Evolutionary conservation across 371 early-diverging fungal species (phyloP).

Genomic region (Actinomortierella ambigua): DNA sequence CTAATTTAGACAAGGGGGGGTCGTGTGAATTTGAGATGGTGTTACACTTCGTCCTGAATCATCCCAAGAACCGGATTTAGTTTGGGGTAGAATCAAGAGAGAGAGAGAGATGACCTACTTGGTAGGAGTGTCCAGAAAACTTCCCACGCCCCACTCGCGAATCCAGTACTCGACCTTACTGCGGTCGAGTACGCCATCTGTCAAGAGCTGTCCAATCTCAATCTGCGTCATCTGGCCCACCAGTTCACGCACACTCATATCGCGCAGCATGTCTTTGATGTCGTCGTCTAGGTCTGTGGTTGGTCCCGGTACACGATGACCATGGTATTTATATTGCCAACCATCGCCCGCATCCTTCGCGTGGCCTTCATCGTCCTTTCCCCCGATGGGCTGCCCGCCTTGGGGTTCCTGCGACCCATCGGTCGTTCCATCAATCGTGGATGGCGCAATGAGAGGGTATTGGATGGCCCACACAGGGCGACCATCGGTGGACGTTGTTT

Average conservation of each 20-base stretch:
- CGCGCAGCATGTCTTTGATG: constrained; percentile 41
- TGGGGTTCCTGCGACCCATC: too few species aligned
- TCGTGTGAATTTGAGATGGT: constrained; percentile 14
- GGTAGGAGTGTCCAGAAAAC: constrained; percentile 40
- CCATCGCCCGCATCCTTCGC: background rate
- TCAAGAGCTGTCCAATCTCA: constrained; percentile 50
- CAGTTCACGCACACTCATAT: constrained; percentile 62
- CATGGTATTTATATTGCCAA: background rate
- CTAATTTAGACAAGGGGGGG: constrained; percentile 1
- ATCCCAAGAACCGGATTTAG: too few species aligned
- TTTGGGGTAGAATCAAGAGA: too few species aligned
- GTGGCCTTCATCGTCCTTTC: background rate
- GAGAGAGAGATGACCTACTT: constrained; percentile 22
- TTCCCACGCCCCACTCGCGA: constrained; percentile 46
- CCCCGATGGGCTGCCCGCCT: too few species aligned
- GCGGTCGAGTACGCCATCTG: constrained; percentile 39
- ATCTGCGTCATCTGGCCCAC: constrained; percentile 76
- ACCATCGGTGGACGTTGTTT: too few species aligned
- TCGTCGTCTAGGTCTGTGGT: constrained; percentile 11
- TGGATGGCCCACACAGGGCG: too few species aligned
- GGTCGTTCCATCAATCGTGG: too few species aligned
- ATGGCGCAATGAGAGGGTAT: too few species aligned
- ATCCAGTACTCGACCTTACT: constrained; percentile 50
- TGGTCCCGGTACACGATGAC: background rate
- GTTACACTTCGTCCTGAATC: background rate